Conservation (phyloP, 345 rosid species). For the Boechera divaricarpa region DNA sequence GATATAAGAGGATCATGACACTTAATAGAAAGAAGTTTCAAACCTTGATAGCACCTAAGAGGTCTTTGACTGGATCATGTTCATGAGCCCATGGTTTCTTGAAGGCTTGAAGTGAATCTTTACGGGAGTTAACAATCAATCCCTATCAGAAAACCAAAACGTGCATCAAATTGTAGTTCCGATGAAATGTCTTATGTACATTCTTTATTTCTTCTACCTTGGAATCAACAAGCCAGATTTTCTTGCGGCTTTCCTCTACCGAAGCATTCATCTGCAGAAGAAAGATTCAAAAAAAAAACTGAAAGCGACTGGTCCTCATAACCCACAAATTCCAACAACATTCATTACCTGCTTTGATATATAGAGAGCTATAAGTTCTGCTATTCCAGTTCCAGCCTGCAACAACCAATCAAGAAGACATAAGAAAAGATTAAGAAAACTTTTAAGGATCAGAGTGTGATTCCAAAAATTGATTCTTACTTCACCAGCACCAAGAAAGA, state of each 20-base stretch:
- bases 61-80: conserved; percentile 73
- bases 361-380: conserved; percentile 94
- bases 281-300: not conserved
- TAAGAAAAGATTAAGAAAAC: not conserved
- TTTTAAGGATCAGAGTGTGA: not conserved
- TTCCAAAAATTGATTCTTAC: conserved; percentile 47
- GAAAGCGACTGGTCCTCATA: no score
- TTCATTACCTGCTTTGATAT: conserved; percentile 80
- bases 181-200: not conserved
- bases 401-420: conserved; percentile 27
- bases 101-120: conserved; percentile 86
- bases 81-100: conserved; percentile 99
- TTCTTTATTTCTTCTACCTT: conserved; percentile 55
- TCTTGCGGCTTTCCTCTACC: conserved; percentile 84
- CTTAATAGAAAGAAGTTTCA: conserved; percentile 16
- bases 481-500: conserved; percentile 98
- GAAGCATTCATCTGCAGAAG: conserved; percentile 64
- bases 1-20: not conserved
- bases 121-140: conserved; percentile 79
- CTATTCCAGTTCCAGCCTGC: conserved; percentile 99
- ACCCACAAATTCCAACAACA: not conserved
- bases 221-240: conserved; percentile 98
- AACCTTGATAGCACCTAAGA: conserved; percentile 85
- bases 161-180: conserved; percentile 10
- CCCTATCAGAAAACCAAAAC: conserved; percentile 57